Conservation (phyloP, 495 filamentous ascomycete species). For the Daldinia concentrica region DNA sequence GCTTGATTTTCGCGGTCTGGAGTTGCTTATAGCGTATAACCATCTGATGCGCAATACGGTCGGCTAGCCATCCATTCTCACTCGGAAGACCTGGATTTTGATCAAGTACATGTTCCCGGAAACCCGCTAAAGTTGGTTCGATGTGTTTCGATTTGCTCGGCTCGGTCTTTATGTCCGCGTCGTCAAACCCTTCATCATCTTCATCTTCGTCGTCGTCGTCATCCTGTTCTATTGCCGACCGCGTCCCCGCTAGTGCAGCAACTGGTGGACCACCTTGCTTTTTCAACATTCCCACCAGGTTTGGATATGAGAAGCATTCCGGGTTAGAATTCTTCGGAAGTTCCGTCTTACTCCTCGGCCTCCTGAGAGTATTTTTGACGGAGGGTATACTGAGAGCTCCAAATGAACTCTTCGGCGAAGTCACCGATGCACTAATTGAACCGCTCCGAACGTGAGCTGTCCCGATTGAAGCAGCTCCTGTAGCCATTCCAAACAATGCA, state of each 20-base stretch:
- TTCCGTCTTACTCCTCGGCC: slow-evolving; percentile 81
- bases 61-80: slow-evolving; percentile 73
- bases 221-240: slow-evolving; percentile 39
- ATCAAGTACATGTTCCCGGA: slow-evolving; percentile 75
- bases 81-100: slow-evolving; percentile 69
- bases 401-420: slow-evolving; percentile 61
- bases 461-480: slow-evolving; percentile 69
- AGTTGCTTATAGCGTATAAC: slow-evolving; percentile 80
- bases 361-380: slow-evolving; percentile 64
- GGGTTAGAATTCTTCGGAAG: slow-evolving; percentile 57
- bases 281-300: slow-evolving; percentile 60
- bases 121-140: slow-evolving; percentile 78
- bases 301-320: slow-evolving; percentile 39
- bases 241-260: slow-evolving; percentile 58
- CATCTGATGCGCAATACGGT: slow-evolving; percentile 86
- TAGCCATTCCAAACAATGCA: slow-evolving; percentile 70
- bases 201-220: slow-evolving; percentile 63
- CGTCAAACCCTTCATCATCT: slow-evolving; percentile 63
- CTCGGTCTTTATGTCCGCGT: slow-evolving; percentile 58
- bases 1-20: slow-evolving; percentile 75
- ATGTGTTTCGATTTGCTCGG: slow-evolving; percentile 62
- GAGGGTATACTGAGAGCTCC: slow-evolving; percentile 51
- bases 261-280: slow-evolving; percentile 69
- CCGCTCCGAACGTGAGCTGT: slow-evolving; percentile 63
- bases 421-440: slow-evolving; percentile 64